These are phyloP conservation scores for Xylaria multiplex DNA, from an alignment of 2,329 filamentous ascomycete genomes.

Conservation along the genomic window DNA sequence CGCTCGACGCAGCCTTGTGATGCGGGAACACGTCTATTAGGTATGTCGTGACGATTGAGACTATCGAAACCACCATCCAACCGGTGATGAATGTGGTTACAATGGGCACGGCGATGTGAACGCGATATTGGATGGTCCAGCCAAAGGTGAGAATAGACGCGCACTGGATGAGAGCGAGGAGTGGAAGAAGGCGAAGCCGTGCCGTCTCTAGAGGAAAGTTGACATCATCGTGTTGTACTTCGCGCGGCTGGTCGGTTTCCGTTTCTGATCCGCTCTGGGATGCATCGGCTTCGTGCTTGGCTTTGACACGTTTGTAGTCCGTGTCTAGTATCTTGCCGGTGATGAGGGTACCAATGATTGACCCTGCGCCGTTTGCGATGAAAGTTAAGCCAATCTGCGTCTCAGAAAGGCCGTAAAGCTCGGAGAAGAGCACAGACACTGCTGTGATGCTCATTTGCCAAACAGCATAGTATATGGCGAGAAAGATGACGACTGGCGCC, in stretches of 20 bases:
- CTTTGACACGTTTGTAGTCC: conserved; percentile 59
- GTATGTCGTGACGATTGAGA: conserved; percentile 62
- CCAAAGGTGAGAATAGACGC: conserved; percentile 61
- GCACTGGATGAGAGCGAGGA: conserved; percentile 58
- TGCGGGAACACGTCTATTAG: conserved; percentile 63
- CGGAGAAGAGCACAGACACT: conserved; percentile 60
- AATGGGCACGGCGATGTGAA: conserved; percentile 62
- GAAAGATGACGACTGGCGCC: conserved; percentile 57
- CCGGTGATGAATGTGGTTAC: conserved; percentile 62
- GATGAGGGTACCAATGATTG: conserved; percentile 62
- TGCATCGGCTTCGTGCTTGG: conserved; percentile 40
- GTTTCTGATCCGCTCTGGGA: conserved; percentile 7
- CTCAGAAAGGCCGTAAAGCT: conserved; percentile 55
- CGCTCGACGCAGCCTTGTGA: conserved; percentile 61
- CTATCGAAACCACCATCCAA: conserved; percentile 61
- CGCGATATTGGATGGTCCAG: conserved; percentile 60
- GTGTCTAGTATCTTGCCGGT: conserved; percentile 63
- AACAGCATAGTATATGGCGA: conserved; percentile 62
- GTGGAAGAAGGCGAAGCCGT: conserved; percentile 59
- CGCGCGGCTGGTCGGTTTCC: neutral
- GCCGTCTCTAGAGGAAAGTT: conserved; percentile 61
- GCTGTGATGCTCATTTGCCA: conserved; percentile 67
- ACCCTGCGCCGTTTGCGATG: conserved; percentile 65
- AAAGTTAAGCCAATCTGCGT: conserved; percentile 62
- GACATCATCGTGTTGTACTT: conserved; percentile 24